phyloP scores from a whole-genome alignment of 352 stramenopile species.

The Thraustochytrium striatum region DNA sequence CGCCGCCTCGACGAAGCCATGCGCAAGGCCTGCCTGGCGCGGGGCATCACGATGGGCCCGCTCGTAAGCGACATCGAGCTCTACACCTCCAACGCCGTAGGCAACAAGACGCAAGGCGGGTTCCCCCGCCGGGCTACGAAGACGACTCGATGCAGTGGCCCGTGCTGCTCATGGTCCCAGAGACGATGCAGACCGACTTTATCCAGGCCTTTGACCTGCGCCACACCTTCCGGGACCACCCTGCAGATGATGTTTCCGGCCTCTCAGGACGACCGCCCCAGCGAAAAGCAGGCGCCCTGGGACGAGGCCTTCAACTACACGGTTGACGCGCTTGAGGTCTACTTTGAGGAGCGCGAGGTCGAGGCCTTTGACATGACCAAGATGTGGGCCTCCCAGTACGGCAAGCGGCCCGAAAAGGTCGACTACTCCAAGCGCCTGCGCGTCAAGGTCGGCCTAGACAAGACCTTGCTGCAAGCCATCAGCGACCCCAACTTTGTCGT shows the following conservation, averaged over 20 bases:
- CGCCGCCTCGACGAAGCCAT: constrained; percentile 20
- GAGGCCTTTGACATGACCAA: constrained; percentile 33
- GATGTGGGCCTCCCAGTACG: constrained; percentile 38
- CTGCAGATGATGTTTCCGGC: constrained; percentile 41
- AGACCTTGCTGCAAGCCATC: constrained; percentile 1
- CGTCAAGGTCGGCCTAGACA: not conserved
- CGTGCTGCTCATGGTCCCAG: constrained; percentile 47
- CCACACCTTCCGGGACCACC: constrained; percentile 32
- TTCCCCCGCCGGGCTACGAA: constrained; percentile 20
- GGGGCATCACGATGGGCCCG: not conserved
- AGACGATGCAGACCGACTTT: constrained; percentile 44
- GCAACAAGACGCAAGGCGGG: constrained; percentile 36
- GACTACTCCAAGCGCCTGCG: constrained; percentile 33
- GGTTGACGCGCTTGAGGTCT: constrained; percentile 36
- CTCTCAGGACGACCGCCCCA: not conserved
- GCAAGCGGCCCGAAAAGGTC: not conserved
- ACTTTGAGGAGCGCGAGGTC: constrained; percentile 40
- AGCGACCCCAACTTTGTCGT: constrained; percentile 29
- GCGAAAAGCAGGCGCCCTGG: constrained; percentile 3
- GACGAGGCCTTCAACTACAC: constrained; percentile 7
- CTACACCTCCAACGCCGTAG: constrained; percentile 17
- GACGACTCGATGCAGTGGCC: constrained; percentile 38
- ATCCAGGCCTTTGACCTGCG: constrained; percentile 34
- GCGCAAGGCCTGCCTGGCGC: constrained; percentile 35
- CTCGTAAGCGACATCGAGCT: constrained; percentile 37